These are phyloP conservation scores for Elongisporangium senticosum DNA, from an alignment of 352 stramenopile species.

Conservation along the genomic window DNA sequence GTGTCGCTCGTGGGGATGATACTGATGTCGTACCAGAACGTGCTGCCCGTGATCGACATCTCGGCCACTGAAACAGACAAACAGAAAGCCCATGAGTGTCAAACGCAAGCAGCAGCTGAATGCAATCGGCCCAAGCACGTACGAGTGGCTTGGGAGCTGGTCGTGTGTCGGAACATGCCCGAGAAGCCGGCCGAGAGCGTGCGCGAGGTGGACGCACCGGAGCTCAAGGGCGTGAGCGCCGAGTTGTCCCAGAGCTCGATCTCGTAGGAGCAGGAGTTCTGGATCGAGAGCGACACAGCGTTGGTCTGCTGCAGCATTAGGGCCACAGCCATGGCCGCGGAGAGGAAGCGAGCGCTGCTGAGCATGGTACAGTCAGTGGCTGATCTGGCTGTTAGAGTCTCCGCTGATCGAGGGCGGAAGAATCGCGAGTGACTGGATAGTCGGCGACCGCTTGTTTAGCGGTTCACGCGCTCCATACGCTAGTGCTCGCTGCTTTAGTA, in stretches of 20 bases:
- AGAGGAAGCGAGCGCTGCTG: not conserved
- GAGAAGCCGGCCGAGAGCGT: constrained; percentile 30
- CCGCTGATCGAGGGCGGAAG: not conserved
- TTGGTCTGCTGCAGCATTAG: not conserved
- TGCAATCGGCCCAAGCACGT: not conserved
- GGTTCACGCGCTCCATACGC: not conserved
- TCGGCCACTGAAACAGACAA: constrained; percentile 24
- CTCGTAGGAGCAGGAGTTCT: constrained; percentile 37
- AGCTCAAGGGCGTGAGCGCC: constrained; percentile 9
- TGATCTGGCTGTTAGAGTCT: not conserved
- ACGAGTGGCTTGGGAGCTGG: constrained; percentile 26
- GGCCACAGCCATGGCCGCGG: not conserved
- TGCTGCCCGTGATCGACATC: constrained; percentile 35
- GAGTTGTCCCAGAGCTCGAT: constrained; percentile 54
- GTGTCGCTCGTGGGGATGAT: constrained; percentile 20
- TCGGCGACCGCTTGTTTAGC: not conserved
- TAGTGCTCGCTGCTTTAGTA: not conserved
- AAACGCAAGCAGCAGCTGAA: not conserved
- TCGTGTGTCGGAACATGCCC: constrained; percentile 62
- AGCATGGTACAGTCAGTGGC: not conserved
- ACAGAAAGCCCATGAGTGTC: constrained; percentile 1
- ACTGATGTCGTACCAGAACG: constrained; percentile 56
- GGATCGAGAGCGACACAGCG: constrained; percentile 3
- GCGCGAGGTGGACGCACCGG: constrained; percentile 24
- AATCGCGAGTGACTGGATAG: not conserved